A percentile compares a stretch with the other conserved stretches of the same genome.
These are phyloP conservation scores for Cercospora brassicicola DNA, from an alignment of 2,329 filamentous ascomycete species.

Conservation along the genomic window DNA sequence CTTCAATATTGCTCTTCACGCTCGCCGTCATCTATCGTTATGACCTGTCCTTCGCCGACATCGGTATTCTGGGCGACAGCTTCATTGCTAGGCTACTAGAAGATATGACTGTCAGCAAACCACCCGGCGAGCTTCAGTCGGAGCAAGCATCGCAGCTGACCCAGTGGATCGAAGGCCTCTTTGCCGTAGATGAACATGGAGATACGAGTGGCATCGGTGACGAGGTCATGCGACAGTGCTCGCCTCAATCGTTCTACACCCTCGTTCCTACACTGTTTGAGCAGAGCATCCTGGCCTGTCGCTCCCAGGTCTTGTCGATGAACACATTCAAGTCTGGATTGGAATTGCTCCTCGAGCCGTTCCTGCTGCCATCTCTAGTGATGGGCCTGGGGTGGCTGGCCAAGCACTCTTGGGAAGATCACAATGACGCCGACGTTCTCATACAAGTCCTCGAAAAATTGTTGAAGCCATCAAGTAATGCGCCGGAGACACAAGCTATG, in stretches of 20 bases:
- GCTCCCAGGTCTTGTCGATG: slow-evolving; percentile 64
- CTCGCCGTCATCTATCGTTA: slow-evolving; percentile 76
- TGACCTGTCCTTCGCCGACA: slow-evolving; percentile 61
- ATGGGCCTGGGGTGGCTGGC: slow-evolving; percentile 71
- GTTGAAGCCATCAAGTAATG: slow-evolving; percentile 68
- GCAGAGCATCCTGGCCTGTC: slow-evolving; percentile 70
- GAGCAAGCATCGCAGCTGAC: slow-evolving; percentile 66
- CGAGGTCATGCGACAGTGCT: slow-evolving; percentile 77
- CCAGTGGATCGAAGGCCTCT: slow-evolving; percentile 76
- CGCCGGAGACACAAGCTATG: slow-evolving; percentile 70
- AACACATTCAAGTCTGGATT: slow-evolving; percentile 72
- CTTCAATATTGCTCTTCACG: slow-evolving; percentile 70
- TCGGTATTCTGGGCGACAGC: slow-evolving; percentile 64
- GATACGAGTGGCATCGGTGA: slow-evolving; percentile 68
- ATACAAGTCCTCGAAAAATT: slow-evolving; percentile 72
- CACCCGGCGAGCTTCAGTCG: slow-evolving; percentile 61
- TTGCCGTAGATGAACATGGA: slow-evolving; percentile 62
- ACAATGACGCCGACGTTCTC: slow-evolving; percentile 65
- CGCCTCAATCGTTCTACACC: slow-evolving; percentile 78
- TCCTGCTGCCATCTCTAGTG: slow-evolving; percentile 74
- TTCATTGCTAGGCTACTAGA: slow-evolving; percentile 68
- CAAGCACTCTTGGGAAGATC: slow-evolving; percentile 65
- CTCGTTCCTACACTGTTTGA: slow-evolving; percentile 75
- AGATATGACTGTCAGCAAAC: slow-evolving; percentile 58
- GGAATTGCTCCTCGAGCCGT: slow-evolving; percentile 78